Conservation (phyloP, 768 basidiomycete genomes). For the Boletellus ananas region DNA sequence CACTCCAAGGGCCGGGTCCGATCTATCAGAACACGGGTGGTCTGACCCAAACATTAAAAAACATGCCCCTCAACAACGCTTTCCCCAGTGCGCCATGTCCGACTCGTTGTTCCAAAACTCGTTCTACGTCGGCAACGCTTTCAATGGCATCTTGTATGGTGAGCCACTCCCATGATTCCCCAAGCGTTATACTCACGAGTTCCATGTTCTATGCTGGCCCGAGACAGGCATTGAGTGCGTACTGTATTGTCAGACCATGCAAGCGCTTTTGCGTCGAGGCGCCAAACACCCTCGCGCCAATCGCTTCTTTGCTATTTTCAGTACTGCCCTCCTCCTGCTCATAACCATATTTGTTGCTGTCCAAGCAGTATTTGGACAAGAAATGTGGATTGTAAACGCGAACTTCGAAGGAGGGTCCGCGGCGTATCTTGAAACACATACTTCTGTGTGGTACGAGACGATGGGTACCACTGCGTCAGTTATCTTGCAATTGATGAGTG, state of each 20-base stretch:
- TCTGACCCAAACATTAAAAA: too few relatives aligned
- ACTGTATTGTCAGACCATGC: slow-evolving; percentile 6
- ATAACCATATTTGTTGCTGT: too few relatives aligned
- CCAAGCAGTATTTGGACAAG: too few relatives aligned
- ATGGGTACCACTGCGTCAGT: slow-evolving; percentile 25
- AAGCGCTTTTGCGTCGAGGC: not conserved
- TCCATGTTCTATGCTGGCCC: not conserved
- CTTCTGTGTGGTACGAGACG: slow-evolving; percentile 22
- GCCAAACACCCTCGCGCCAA: not conserved
- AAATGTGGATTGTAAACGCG: slow-evolving; percentile 32
- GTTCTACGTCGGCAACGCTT: too few relatives aligned
- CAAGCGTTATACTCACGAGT: too few relatives aligned
- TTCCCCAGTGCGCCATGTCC: too few relatives aligned
- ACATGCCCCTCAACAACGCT: too few relatives aligned
- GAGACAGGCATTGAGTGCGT: slow-evolving; percentile 5
- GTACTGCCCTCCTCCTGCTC: slow-evolving; percentile 18
- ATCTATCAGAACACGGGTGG: too few relatives aligned
- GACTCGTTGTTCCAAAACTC: too few relatives aligned
- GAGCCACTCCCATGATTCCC: not conserved
- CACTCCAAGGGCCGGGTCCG: too few relatives aligned
- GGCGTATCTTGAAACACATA: slow-evolving; percentile 24
- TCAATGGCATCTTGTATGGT: slow-evolving; percentile 2
- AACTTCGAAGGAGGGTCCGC: slow-evolving; percentile 30
- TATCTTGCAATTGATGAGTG: slow-evolving; percentile 27
- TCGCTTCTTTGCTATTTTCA: slow-evolving; percentile 7